A percentile compares a stretch with the other conserved stretches of the same genome.
These are phyloP conservation scores for Plectosphaerella sp. DNA, from an alignment of 2,329 filamentous ascomycete genomes.

Conservation along the genomic window DNA sequence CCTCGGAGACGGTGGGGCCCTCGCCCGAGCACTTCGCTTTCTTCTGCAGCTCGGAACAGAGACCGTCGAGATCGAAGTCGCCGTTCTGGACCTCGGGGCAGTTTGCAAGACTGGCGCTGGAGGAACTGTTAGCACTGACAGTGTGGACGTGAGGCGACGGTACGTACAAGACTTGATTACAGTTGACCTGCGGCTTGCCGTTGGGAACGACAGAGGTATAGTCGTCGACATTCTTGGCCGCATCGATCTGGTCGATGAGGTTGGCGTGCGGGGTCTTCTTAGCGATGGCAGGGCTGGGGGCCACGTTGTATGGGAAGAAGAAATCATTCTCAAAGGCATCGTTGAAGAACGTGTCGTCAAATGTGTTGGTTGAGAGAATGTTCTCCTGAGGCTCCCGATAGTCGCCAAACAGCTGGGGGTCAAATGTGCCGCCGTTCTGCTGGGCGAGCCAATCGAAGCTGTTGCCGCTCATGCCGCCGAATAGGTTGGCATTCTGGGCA, in stretches of 20 bases:
- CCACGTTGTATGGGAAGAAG: slow-evolving; percentile 72
- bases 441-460: slow-evolving; percentile 71
- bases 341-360: slow-evolving; percentile 65
- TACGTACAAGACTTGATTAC: slow-evolving; percentile 88
- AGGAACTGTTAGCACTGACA: slow-evolving; percentile 32
- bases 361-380: slow-evolving; percentile 62
- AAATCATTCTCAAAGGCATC: slow-evolving; percentile 83
- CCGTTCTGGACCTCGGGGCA: slow-evolving; percentile 85
- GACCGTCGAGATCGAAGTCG: slow-evolving; percentile 87
- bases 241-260: slow-evolving; percentile 74
- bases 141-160: not conserved
- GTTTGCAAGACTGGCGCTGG: slow-evolving; percentile 83
- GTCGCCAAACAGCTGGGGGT: slow-evolving; percentile 85
- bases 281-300: slow-evolving; percentile 33
- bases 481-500: slow-evolving; percentile 19
- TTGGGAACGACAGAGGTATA: not conserved
- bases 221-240: slow-evolving; percentile 66
- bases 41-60: slow-evolving; percentile 88
- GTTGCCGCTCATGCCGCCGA: slow-evolving; percentile 41
- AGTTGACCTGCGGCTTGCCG: slow-evolving; percentile 61
- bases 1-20: slow-evolving; percentile 83
- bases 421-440: slow-evolving; percentile 82
- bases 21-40: slow-evolving; percentile 94
- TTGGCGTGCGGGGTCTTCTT: slow-evolving; percentile 52
- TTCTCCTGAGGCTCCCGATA: slow-evolving; percentile 89